Evolutionary conservation across 2,329 filamentous ascomycete species (phyloP).

Genomic region (Claviceps humidiphila): DNA sequence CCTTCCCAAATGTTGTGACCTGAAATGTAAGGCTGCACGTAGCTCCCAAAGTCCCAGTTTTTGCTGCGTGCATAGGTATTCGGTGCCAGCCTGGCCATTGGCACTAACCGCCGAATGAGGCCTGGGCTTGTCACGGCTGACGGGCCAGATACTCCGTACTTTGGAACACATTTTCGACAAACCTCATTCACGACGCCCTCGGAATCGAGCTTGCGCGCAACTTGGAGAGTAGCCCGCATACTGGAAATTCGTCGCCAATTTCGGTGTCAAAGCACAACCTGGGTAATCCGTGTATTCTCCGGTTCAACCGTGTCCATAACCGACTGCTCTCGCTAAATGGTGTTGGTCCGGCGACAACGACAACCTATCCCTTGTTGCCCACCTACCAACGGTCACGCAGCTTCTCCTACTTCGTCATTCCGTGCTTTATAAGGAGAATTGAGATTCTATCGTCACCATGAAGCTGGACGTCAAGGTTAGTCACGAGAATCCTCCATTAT

Average conservation of each 20-base stretch:
- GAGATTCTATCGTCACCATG: slow-evolving; percentile 17
- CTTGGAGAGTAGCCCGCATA: not conserved
- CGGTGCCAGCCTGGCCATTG: slow-evolving; percentile 7
- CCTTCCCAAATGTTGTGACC: slow-evolving; percentile 4
- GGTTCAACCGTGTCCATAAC: not conserved
- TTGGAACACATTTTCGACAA: slow-evolving; percentile 7
- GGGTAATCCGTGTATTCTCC: not conserved
- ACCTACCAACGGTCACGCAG: slow-evolving; percentile 2
- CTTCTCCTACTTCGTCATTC: not conserved
- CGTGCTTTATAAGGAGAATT: not conserved
- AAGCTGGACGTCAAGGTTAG: slow-evolving; percentile 31
- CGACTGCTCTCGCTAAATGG: slow-evolving; percentile 1
- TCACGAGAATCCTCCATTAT: not conserved
- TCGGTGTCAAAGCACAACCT: not conserved
- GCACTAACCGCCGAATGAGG: not conserved
- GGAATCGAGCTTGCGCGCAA: not conserved
- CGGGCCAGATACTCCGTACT: not conserved
- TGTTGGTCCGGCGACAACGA: slow-evolving; percentile 3
- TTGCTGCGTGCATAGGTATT: not conserved
- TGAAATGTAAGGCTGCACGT: slow-evolving; percentile 6
- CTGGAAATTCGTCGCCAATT: not conserved
- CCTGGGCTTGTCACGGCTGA: not conserved
- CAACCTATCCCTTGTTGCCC: not conserved
- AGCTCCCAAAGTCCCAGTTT: not conserved
- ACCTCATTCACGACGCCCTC: slow-evolving; percentile 1